These are phyloP conservation scores for Colletotrichum filicis DNA, from an alignment of 2,329 filamentous ascomycete species.

Conservation along the genomic window DNA sequence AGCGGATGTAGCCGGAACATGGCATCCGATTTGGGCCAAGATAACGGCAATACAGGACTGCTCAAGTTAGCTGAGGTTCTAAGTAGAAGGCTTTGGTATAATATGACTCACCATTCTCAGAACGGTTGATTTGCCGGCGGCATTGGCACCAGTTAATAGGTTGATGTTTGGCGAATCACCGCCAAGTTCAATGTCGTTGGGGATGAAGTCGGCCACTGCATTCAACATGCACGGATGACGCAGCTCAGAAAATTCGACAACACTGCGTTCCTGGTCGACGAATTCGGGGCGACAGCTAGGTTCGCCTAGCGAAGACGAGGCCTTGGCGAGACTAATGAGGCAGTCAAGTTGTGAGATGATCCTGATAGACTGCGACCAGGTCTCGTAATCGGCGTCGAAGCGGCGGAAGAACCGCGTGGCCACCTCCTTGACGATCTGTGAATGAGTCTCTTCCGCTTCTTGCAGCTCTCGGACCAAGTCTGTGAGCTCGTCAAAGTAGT, in stretches of 20 bases:
- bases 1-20: constrained; percentile 86
- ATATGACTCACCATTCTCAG: constrained; percentile 82
- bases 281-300: constrained; percentile 92
- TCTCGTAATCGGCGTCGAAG: constrained; percentile 87
- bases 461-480: constrained; percentile 87
- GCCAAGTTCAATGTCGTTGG: constrained; percentile 90
- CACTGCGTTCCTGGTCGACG: constrained; percentile 83
- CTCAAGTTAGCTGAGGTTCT: constrained; percentile 40
- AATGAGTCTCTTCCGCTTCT: constrained; percentile 93
- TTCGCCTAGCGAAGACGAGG: constrained; percentile 83
- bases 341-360: constrained; percentile 95
- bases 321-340: constrained; percentile 90
- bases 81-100: neutral
- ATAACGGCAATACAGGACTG: constrained; percentile 95
- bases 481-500: constrained; percentile 89
- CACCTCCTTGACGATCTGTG: constrained; percentile 90
- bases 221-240: constrained; percentile 95
- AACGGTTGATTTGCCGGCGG: constrained; percentile 96
- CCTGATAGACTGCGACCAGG: constrained; percentile 90
- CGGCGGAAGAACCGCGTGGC: constrained; percentile 83
- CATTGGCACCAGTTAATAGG: constrained; percentile 94
- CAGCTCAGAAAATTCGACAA: constrained; percentile 92
- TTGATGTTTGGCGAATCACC: constrained; percentile 86
- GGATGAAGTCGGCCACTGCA: constrained; percentile 92
- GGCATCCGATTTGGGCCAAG: constrained; percentile 95